phyloP scores from a whole-genome alignment of 1,284 basidiomycete genomes.

The Rugiboletus extremiorientalis region DNA sequence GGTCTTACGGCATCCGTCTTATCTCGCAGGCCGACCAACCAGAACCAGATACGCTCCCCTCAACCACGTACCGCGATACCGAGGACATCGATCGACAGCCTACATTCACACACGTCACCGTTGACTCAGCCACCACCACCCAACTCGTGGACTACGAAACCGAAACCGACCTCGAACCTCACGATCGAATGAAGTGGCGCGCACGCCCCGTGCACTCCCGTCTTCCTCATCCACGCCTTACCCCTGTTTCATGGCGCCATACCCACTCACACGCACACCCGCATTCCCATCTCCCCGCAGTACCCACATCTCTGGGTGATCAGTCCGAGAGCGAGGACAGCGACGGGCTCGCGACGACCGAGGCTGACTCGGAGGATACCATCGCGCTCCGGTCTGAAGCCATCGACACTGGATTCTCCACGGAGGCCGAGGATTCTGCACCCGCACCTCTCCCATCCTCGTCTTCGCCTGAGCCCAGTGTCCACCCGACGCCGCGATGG shows the following conservation, averaged over 20 bases:
- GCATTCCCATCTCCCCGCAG: slow-evolving; percentile 22
- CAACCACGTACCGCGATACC: slow-evolving; percentile 8
- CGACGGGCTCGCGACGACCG: slow-evolving; percentile 20
- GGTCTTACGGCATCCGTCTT: slow-evolving; percentile 84
- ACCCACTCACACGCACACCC: background rate
- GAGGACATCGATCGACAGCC: slow-evolving; percentile 5
- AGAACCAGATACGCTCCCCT: slow-evolving; percentile 7
- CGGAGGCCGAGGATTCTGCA: slow-evolving; percentile 11
- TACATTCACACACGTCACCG: background rate
- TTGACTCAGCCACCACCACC: background rate
- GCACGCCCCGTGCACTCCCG: background rate
- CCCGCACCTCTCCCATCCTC: background rate
- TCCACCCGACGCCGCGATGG: slow-evolving; percentile 7
- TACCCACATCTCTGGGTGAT: slow-evolving; percentile 24
- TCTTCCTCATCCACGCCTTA: background rate
- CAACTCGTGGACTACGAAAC: slow-evolving; percentile 13
- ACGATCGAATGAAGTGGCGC: background rate
- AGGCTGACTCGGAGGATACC: slow-evolving; percentile 25
- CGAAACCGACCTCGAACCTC: background rate
- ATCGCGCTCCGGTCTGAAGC: slow-evolving; percentile 9
- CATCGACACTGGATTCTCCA: slow-evolving; percentile 18
- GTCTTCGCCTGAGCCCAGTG: background rate
- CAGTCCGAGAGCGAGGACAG: slow-evolving; percentile 27
- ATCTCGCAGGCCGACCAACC: slow-evolving; percentile 71
- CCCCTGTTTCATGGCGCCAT: background rate